phyloP scores from a whole-genome alignment of 371 early-diverging fungal genomes.

The Blastocladiella emersonii region DNA sequence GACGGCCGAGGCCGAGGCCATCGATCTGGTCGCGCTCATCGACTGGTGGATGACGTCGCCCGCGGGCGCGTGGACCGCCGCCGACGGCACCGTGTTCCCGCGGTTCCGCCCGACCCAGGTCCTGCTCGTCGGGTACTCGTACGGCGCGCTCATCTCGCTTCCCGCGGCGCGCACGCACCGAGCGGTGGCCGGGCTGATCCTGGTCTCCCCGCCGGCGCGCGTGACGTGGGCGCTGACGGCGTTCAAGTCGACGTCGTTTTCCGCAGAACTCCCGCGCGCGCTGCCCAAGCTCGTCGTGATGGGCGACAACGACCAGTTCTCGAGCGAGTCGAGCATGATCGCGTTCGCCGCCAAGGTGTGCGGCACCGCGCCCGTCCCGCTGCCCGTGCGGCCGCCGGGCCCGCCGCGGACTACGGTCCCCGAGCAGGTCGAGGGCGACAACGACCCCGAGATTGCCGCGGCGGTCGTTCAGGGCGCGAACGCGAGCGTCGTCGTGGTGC shows the following conservation, averaged over 20 bases:
- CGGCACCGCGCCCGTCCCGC: background rate
- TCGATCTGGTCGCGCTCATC: background rate
- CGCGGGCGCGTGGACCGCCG: background rate
- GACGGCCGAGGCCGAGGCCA: background rate
- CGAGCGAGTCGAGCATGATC: background rate
- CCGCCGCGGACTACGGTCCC: too few species aligned
- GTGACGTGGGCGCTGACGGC: background rate
- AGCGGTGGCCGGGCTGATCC: background rate
- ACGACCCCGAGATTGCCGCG: background rate
- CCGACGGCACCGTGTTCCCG: background rate
- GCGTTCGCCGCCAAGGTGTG: background rate
- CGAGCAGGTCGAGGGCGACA: background rate
- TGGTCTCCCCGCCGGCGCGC: background rate
- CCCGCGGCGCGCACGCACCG: background rate
- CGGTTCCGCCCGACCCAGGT: background rate
- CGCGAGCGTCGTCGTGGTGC: background rate
- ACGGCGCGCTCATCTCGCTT: background rate
- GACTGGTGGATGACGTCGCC: conserved; percentile 1
- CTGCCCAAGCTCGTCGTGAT: background rate
- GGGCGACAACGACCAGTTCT: conserved; percentile 3
- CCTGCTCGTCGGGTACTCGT: background rate
- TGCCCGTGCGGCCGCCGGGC: too few species aligned
- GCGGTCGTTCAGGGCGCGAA: background rate
- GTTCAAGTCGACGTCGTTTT: background rate
- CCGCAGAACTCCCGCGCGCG: background rate